Evolutionary conservation across 805 yeast species (phyloP).

Genomic region (Saturnispora saitoi): DNA sequence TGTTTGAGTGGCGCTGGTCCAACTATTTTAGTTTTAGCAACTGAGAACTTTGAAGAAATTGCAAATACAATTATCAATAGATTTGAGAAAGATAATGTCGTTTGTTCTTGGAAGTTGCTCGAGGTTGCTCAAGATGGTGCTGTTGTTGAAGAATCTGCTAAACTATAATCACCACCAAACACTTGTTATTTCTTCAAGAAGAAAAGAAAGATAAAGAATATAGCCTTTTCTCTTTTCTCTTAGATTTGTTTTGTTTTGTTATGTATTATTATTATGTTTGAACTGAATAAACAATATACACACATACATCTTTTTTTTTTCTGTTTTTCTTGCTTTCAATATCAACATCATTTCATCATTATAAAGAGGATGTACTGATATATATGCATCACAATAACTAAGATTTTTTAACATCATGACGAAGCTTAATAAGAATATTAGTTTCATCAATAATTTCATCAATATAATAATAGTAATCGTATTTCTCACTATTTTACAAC

Average conservation of each 20-base stretch:
- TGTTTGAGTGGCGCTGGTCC: conserved; percentile 98
- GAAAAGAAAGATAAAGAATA: background rate
- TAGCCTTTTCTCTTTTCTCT: no score
- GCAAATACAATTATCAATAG: conserved; percentile 67
- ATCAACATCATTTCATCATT: background rate
- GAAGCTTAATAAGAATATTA: conserved; percentile 11
- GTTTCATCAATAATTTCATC: background rate
- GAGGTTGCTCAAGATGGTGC: conserved; percentile 90
- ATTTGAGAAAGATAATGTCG: conserved; percentile 55
- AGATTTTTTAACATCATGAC: background rate
- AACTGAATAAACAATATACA: no score
- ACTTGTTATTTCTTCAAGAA: background rate
- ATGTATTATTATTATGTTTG: no score
- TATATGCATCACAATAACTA: background rate
- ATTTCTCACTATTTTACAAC: background rate
- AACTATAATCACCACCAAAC: conserved; percentile 11
- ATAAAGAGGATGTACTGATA: background rate
- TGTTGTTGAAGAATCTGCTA: conserved; percentile 34
- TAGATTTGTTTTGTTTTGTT: no score
- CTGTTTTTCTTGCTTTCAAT: background rate
- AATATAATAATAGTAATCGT: background rate
- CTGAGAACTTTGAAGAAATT: conserved; percentile 75
- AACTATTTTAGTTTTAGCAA: conserved; percentile 88
- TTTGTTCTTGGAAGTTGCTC: conserved; percentile 75
- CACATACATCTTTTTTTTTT: no score